Conservation (phyloP, 371 early-diverging fungal genomes). For the Apophysomyces elegans region DNA sequence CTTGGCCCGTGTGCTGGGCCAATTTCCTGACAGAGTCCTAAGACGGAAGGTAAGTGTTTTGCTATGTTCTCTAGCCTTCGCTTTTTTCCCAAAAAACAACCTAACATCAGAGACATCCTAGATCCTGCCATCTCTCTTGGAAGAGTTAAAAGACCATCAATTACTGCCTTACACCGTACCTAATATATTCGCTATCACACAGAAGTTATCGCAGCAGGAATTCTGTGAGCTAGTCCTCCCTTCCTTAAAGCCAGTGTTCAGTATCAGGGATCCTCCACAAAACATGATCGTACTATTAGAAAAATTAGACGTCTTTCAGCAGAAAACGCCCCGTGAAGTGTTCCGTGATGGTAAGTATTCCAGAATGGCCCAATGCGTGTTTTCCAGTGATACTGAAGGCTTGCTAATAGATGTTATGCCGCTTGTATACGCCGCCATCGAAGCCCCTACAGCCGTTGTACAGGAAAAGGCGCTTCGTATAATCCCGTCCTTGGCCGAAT, state of each 20-base stretch:
- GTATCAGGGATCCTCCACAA: constrained; percentile 65
- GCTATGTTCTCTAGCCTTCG: too few relatives aligned
- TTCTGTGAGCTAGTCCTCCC: constrained; percentile 69
- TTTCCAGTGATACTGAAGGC: not conserved
- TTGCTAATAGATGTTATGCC: constrained; percentile 70
- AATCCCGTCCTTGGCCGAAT: constrained; percentile 64
- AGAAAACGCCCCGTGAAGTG: constrained; percentile 62
- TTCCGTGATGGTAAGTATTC: constrained; percentile 56
- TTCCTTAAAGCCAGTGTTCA: constrained; percentile 66
- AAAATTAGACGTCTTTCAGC: constrained; percentile 62
- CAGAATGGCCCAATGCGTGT: not conserved
- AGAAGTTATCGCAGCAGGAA: constrained; percentile 64
- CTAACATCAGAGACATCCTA: constrained; percentile 17
- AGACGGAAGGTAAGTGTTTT: constrained; percentile 58
- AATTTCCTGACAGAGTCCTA: constrained; percentile 75
- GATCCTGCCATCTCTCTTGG: constrained; percentile 75
- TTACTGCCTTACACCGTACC: constrained; percentile 78
- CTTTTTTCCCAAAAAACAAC: not conserved
- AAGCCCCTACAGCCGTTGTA: constrained; percentile 62
- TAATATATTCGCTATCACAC: constrained; percentile 70
- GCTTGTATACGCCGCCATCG: constrained; percentile 72
- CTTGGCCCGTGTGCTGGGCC: constrained; percentile 67
- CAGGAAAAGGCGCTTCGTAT: constrained; percentile 81
- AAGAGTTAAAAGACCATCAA: constrained; percentile 74
- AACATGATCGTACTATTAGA: constrained; percentile 70